phyloP scores from a whole-genome alignment of 257 asterid species.

The Gentiana dahurica region DNA sequence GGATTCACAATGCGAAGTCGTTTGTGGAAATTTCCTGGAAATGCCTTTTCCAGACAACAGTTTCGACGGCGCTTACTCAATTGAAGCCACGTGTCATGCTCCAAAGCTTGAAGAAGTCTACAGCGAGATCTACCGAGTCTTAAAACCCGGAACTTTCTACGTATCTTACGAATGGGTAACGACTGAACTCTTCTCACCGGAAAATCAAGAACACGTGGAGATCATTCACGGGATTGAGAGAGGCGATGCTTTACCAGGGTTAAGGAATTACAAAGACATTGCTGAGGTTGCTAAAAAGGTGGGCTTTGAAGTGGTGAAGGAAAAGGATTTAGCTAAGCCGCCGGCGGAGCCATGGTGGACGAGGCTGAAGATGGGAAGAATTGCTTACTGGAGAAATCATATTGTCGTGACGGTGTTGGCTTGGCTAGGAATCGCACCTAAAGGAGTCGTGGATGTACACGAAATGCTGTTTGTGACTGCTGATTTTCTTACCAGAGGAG shows the following conservation, averaged over 20 bases:
- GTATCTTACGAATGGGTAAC: slow-evolving; percentile 87
- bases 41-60: slow-evolving; percentile 51
- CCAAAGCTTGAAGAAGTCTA: slow-evolving; percentile 64
- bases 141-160: slow-evolving; percentile 58
- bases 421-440: slow-evolving; percentile 57
- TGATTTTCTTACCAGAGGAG: slow-evolving; percentile 52
- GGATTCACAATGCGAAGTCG: slow-evolving; percentile 55
- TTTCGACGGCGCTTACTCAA: slow-evolving; percentile 78
- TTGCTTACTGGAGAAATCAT: slow-evolving; percentile 86
- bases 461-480: slow-evolving; percentile 68
- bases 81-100: slow-evolving; percentile 78
- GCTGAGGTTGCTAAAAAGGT: slow-evolving; percentile 17
- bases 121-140: slow-evolving; percentile 65
- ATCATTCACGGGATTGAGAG: slow-evolving; percentile 21
- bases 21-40: slow-evolving; percentile 68
- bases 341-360: slow-evolving; percentile 79
- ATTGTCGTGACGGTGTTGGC: slow-evolving; percentile 44
- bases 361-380: slow-evolving; percentile 67
- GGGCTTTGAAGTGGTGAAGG: slow-evolving; percentile 51
- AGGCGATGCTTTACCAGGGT: slow-evolving; percentile 25
- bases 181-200: slow-evolving; percentile 50
- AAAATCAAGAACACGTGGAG: slow-evolving; percentile 19
- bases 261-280: slow-evolving; percentile 21
- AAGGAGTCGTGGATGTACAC: slow-evolving; percentile 24
- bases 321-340: slow-evolving; percentile 62